A percentile compares a stretch with the other conserved stretches of the same genome.
phyloP scores from a whole-genome alignment of 176 grass and related monocot species.

The Poa pratensis region DNA sequence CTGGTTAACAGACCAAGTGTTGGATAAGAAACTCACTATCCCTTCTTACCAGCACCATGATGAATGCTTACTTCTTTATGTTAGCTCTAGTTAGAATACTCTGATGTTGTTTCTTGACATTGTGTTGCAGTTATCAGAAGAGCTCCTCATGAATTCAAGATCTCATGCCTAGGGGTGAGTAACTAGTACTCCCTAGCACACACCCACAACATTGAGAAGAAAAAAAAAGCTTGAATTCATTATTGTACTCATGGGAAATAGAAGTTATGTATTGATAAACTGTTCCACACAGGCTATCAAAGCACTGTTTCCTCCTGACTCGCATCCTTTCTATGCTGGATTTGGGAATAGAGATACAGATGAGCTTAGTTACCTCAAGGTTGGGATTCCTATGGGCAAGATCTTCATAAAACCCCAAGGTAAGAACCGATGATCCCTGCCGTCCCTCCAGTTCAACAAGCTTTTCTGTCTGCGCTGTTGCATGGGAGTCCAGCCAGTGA shows the following conservation, averaged over 20 bases:
- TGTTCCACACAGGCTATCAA: conserved; percentile 71
- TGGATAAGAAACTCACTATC: neutral
- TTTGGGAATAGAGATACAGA: conserved; percentile 97
- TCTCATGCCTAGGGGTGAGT: conserved; percentile 91
- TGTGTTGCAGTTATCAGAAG: conserved; percentile 91
- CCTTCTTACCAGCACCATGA: neutral
- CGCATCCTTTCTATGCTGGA: conserved; percentile 97
- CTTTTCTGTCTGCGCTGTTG: conserved; percentile 27
- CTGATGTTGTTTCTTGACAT: conserved; percentile 42
- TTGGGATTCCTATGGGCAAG: conserved; percentile 93
- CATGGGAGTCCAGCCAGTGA: conserved; percentile 10
- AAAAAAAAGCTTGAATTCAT: neutral
- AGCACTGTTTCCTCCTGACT: conserved; percentile 84
- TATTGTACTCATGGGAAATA: neutral
- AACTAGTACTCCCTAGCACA: neutral
- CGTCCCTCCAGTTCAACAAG: neutral
- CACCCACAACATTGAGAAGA: neutral
- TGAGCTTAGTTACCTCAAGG: conserved; percentile 93
- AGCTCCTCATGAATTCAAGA: conserved; percentile 99
- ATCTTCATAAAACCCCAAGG: conserved; percentile 99
- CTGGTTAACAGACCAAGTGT: conserved; percentile 10
- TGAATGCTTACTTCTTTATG: conserved; percentile 28
- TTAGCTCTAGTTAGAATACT: conserved; percentile 31
- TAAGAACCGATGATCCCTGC: neutral
- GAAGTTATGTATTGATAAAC: conserved; percentile 33